Percentiles rank a stretch among this genome's conserved stretches.
phyloP scores from a whole-genome alignment of 208 protist genomes.

The Lotmaria passim region DNA sequence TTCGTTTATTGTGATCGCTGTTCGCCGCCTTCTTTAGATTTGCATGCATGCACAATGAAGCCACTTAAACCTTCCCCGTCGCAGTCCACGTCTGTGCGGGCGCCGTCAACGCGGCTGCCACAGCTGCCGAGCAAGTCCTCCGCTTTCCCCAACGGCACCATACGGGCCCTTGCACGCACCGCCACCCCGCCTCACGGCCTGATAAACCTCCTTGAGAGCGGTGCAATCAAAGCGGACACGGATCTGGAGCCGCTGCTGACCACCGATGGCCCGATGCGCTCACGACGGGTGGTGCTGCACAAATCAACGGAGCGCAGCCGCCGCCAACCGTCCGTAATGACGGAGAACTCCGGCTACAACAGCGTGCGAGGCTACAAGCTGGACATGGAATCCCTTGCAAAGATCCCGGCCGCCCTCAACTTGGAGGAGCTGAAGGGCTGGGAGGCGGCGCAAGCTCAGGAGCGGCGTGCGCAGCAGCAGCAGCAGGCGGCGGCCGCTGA shows the following conservation, averaged over 20 bases:
- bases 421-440: conserved; percentile 74
- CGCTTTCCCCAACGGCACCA: conserved; percentile 1
- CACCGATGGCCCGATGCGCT: conserved; percentile 59
- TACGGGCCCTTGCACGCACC: neutral
- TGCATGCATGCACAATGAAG: conserved; percentile 11
- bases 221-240: conserved; percentile 40
- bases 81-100: neutral
- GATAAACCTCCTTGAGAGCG: conserved; percentile 51
- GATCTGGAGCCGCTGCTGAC: conserved; percentile 76
- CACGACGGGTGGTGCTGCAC: conserved; percentile 48
- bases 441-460: conserved; percentile 58
- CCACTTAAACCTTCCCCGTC: conserved; percentile 10
- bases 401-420: conserved; percentile 76
- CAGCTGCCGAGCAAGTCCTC: conserved; percentile 1
- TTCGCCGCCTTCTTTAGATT: neutral
- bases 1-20: no score
- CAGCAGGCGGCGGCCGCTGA: conserved; percentile 8
- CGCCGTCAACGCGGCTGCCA: conserved; percentile 16
- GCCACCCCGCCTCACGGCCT: conserved; percentile 25
- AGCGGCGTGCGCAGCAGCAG: conserved; percentile 14
- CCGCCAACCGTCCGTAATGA: conserved; percentile 55
- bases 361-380: conserved; percentile 64
- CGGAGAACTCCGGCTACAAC: conserved; percentile 64
- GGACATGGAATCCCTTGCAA: conserved; percentile 76
- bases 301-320: conserved; percentile 10